Base-by-base conservation (phyloP, 371 early-diverging fungal species). In the Mortierella sp. region DNA sequence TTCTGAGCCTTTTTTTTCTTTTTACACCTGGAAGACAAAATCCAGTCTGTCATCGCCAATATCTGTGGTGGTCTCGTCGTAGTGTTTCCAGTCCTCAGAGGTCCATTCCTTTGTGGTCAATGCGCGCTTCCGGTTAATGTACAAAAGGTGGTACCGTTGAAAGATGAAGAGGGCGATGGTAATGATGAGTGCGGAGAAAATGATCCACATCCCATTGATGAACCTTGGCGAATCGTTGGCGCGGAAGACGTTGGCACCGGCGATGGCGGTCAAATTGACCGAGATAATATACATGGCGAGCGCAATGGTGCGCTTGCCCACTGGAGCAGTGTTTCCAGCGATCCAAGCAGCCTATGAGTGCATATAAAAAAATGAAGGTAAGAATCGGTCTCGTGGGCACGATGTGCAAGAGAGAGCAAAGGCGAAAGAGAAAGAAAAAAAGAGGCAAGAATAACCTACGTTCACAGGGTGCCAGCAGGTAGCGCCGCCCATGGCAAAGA, bases 381-480 rank as follows among this genome's bases (percentile, higher is more conserved):
- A 64, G 50, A 3, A n/a, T 26, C 37, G 6, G 43, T 5, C 4
- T 8, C 8, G 34, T 24, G 16, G 13, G 19, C 40, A 40, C 6
- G 43, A n/a, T 40, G 54, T 11, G 11, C 3, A 26, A 54, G 37
- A 55, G 24, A 34, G 59, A 40, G 28, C 3, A 59, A 28, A 0
- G 28, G 28, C 4, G 28, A 28, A 28, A 28, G 28, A 14, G 21
- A 21, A 37, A 57, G 24, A 54, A n/a, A 53, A 44, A 2, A 57
- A 14, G 21, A 48, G 48, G 10, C 28, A 53, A 43, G 10, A 40
- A 2, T 10, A 28, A 55, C 80, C 69, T 83, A 83, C 85, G 43
- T 91, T 90, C 76, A 92, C 89, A 34, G 90, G 89, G 57, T 91
- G 90, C 89, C 89, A 92, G 61, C 82, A 82, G 4, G 90, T 79